These are phyloP conservation scores for Mangifera indica DNA, from an alignment of 345 rosid genomes.

Conservation along the genomic window DNA sequence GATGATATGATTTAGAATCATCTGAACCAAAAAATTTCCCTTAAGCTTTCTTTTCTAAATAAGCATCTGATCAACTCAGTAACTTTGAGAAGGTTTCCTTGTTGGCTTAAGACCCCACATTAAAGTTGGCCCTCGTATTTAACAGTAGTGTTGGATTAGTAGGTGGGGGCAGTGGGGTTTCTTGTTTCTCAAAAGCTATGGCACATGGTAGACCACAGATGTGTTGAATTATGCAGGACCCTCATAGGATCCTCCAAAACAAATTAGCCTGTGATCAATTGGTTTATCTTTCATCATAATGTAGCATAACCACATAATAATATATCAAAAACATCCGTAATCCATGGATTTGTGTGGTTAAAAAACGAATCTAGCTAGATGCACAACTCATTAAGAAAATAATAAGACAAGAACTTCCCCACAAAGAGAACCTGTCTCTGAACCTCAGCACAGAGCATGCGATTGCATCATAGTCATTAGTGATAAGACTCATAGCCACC, in stretches of 20 bases:
- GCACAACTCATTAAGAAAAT: slow-evolving; percentile 8
- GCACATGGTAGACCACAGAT: slow-evolving; percentile 32
- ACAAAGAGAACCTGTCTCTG: slow-evolving; percentile 29
- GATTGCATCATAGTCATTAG: slow-evolving; percentile 10
- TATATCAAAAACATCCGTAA: not conserved
- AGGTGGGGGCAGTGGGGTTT: slow-evolving; percentile 51
- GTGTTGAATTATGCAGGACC: slow-evolving; percentile 33
- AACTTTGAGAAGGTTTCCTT: slow-evolving; percentile 5
- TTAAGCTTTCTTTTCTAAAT: not conserved
- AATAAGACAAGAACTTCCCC: slow-evolving; percentile 29
- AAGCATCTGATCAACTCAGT: slow-evolving; percentile 9
- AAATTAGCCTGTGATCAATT: slow-evolving; percentile 18
- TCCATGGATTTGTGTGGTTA: not conserved
- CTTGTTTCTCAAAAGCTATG: slow-evolving; percentile 32
- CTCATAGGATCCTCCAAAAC: slow-evolving; percentile 31
- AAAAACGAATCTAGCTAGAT: slow-evolving; percentile 2
- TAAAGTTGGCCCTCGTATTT: slow-evolving; percentile 20
- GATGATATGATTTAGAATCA: slow-evolving; percentile 9
- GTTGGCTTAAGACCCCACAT: slow-evolving; percentile 12
- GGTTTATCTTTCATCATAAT: slow-evolving; percentile 1
- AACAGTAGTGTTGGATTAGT: slow-evolving; percentile 23
- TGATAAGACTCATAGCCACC: slow-evolving; percentile 12
- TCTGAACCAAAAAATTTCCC: not conserved
- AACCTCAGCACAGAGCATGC: slow-evolving; percentile 16
- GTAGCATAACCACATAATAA: slow-evolving; percentile 10